Conservation (phyloP, 768 basidiomycete species). For the Psilocybe subaeruginosa region DNA sequence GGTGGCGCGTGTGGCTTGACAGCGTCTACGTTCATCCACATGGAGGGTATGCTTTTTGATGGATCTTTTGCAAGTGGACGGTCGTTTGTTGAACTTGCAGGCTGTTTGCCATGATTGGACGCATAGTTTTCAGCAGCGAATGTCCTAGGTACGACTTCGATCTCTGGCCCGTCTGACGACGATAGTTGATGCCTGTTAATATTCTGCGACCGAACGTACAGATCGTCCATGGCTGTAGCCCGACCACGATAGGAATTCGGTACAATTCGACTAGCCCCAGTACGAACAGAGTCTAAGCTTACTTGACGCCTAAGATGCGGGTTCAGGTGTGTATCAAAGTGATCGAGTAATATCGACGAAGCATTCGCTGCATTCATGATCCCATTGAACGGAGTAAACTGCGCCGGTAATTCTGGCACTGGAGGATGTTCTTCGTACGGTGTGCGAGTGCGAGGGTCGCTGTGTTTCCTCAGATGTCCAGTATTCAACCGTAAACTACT, state of each 20-base stretch:
- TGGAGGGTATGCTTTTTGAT: constrained; percentile 42
- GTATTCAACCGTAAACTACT: constrained; percentile 66
- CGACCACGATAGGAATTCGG: constrained; percentile 22
- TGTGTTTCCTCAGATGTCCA: constrained; percentile 26
- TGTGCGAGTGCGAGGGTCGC: constrained; percentile 22
- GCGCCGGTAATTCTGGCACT: constrained; percentile 34
- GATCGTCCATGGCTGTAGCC: constrained; percentile 27
- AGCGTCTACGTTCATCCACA: constrained; percentile 51
- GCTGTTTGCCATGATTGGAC: constrained; percentile 4
- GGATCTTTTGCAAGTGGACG: constrained; percentile 26
- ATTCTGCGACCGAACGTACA: constrained; percentile 23
- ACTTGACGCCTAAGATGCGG: constrained; percentile 20
- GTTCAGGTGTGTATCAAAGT: constrained; percentile 14
- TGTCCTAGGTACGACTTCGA: constrained; percentile 35
- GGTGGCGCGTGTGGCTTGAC: constrained; percentile 31
- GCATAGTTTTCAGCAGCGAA: constrained; percentile 23
- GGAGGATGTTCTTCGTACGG: constrained; percentile 33
- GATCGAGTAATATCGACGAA: constrained; percentile 23
- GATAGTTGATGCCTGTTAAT: background rate
- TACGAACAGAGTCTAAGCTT: constrained; percentile 28
- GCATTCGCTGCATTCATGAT: constrained; percentile 21
- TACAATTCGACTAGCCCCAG: constrained; percentile 17
- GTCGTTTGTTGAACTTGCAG: background rate
- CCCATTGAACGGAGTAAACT: constrained; percentile 25
- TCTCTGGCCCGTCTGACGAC: constrained; percentile 19